A percentile compares a stretch with the other conserved stretches of the same genome.
Conservation (phyloP, 2,329 filamentous ascomycete genomes). For the Verticillium albo-atrum region DNA sequence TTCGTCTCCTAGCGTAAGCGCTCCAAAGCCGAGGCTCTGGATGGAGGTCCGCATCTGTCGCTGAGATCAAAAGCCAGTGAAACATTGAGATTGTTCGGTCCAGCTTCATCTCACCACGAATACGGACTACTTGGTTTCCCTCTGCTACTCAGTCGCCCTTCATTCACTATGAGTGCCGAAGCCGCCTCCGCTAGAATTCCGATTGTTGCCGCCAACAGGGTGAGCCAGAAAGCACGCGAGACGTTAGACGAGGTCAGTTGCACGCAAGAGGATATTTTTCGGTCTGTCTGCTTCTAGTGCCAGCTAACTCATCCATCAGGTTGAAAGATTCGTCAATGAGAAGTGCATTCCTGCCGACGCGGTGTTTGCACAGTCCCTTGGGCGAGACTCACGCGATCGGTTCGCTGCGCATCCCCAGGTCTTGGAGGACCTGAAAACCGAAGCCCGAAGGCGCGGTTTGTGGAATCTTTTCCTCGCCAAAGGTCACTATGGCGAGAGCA, state of each 20-base stretch:
- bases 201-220: constrained; percentile 40
- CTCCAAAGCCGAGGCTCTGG: too few species aligned
- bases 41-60: too few species aligned
- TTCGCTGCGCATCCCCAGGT: constrained; percentile 77
- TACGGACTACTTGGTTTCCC: too few species aligned
- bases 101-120: too few species aligned
- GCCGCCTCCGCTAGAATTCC: background rate
- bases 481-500: constrained; percentile 91
- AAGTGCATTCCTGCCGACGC: constrained; percentile 66
- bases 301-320: background rate
- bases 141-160: too few species aligned
- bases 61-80: too few species aligned
- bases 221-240: constrained; percentile 81
- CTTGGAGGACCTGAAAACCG: constrained; percentile 83
- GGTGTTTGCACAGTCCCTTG: constrained; percentile 71
- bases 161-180: background rate
- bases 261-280: background rate
- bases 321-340: constrained; percentile 3
- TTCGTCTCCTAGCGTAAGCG: too few species aligned
- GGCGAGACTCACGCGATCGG: constrained; percentile 69
- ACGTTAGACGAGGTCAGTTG: constrained; percentile 75
- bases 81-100: too few species aligned
- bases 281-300: background rate
- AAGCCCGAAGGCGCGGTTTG: constrained; percentile 76
- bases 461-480: constrained; percentile 99